phyloP scores from a whole-genome alignment of 1,139 yeast species.

The Kazachstania sp. region DNA sequence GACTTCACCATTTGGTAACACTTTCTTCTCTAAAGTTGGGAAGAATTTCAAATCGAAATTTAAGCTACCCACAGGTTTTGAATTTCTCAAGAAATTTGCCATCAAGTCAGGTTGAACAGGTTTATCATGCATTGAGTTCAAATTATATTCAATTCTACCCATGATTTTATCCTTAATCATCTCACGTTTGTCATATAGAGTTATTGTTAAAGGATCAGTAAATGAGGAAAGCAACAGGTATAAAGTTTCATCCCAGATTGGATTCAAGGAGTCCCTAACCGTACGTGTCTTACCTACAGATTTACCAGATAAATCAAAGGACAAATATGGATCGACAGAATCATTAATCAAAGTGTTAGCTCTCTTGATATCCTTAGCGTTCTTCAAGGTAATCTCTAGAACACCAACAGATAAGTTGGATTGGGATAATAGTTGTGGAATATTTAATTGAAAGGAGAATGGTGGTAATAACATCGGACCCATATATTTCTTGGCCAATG shows the following conservation, averaged over 20 bases:
- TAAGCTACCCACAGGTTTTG: slow-evolving; percentile 70
- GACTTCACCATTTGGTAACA: slow-evolving; percentile 74
- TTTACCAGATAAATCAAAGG: slow-evolving; percentile 53
- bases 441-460: slow-evolving; percentile 81
- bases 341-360: slow-evolving; percentile 57
- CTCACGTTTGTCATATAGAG: slow-evolving; percentile 67
- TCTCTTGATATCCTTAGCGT: slow-evolving; percentile 62
- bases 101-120: slow-evolving; percentile 45
- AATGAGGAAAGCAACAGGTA: slow-evolving; percentile 64
- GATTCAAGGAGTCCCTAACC: slow-evolving; percentile 55
- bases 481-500: slow-evolving; percentile 72
- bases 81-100: slow-evolving; percentile 63
- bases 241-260: slow-evolving; percentile 77
- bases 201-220: slow-evolving; percentile 69
- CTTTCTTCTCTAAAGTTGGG: slow-evolving; percentile 71
- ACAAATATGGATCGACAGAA: slow-evolving; percentile 83
- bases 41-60: slow-evolving; percentile 62
- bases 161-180: slow-evolving; percentile 69
- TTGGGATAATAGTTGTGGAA: slow-evolving; percentile 86
- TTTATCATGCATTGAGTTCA: slow-evolving; percentile 54
- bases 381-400: slow-evolving; percentile 55
- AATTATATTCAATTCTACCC: slow-evolving; percentile 70
- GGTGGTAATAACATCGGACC: slow-evolving; percentile 88
- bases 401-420: slow-evolving; percentile 84
- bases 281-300: slow-evolving; percentile 59